Conservation (phyloP, 257 asterid genomes). For the Capsicum baccatum region DNA sequence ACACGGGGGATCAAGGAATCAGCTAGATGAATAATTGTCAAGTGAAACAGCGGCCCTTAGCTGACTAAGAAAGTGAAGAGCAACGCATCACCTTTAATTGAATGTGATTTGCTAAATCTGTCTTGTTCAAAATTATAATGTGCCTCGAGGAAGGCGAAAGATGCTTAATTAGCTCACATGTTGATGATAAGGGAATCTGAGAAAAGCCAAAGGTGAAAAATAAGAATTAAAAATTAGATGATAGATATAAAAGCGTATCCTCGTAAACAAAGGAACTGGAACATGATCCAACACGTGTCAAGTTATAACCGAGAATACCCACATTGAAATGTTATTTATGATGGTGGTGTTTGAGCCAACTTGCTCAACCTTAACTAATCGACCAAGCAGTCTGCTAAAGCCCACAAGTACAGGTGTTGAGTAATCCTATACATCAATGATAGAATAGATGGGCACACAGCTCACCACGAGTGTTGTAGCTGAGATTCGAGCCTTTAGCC, state of each 20-base stretch:
- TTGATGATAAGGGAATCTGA: constrained; percentile 82
- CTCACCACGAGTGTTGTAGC: not conserved
- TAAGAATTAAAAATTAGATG: not conserved
- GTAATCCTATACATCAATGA: constrained; percentile 11
- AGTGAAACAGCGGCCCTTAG: too few relatives aligned
- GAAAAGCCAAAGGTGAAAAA: not conserved
- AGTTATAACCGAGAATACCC: not conserved
- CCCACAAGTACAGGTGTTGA: not conserved
- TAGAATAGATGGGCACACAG: not conserved
- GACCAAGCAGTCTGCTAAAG: not conserved
- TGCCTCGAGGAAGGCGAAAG: constrained; percentile 49
- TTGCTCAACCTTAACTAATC: not conserved
- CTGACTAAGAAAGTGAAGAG: not conserved
- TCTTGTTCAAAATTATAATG: constrained; percentile 61
- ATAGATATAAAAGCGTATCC: not conserved
- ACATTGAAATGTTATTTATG: not conserved
- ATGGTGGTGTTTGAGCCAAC: not conserved
- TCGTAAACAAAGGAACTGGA: not conserved
- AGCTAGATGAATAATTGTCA: not conserved
- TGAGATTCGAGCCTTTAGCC: not conserved
- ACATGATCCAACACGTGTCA: not conserved
- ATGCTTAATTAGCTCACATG: constrained; percentile 50
- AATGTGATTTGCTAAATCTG: constrained; percentile 48
- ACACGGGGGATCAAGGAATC: not conserved
- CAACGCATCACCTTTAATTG: constrained; percentile 47